Evolutionary conservation across 805 yeast species (phyloP), one percentile per base, ranked within the genome.

Genomic region (Yamadazyma phyllophila): DNA sequence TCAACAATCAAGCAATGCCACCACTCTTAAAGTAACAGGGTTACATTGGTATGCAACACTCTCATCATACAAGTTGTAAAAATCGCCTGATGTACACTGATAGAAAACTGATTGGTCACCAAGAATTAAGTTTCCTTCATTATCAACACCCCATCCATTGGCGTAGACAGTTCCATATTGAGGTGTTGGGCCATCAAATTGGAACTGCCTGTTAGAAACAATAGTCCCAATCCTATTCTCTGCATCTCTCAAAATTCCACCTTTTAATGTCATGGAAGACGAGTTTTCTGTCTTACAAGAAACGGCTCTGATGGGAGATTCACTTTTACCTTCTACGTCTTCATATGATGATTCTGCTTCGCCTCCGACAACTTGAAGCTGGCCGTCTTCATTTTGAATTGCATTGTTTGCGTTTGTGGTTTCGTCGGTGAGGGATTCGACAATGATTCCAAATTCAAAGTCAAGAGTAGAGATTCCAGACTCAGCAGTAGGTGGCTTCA

Each of bases 101-200:
- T 55, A 69, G 46, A 70, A 70, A 34, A 53, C 50, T 5, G 65
- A 57, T 4, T 58, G 50, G 37, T 57, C 44, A 13, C 73, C 73
- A 39, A 67, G 54, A 2, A 65, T 61, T 48, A 70, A 60, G 49
- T 60, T 58, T 8, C 74, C 74, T 7, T 57, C 41, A 1, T 44
- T 37, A 2, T 69, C 63, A 20, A 69, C 59, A 32, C 65, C 62
- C 75, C 75, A 70, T 2, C 71, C 71, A 24, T 67, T 63, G 26
- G 71, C 70, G 41, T 63, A 68, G 12, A 67, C 46, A 11, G 72
- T 52, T 13, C 72, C 73, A 47, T 60, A 55, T 47, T 68, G 73
- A 13, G 73, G 73, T 8, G 64, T 57, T 7, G 73, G 72, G 1
- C 72, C 73, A 48, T 70, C 75, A 45, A 69, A 69, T 47, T 67